Conservation (phyloP, 2,329 filamentous ascomycete genomes). For the Alternaria solani region DNA sequence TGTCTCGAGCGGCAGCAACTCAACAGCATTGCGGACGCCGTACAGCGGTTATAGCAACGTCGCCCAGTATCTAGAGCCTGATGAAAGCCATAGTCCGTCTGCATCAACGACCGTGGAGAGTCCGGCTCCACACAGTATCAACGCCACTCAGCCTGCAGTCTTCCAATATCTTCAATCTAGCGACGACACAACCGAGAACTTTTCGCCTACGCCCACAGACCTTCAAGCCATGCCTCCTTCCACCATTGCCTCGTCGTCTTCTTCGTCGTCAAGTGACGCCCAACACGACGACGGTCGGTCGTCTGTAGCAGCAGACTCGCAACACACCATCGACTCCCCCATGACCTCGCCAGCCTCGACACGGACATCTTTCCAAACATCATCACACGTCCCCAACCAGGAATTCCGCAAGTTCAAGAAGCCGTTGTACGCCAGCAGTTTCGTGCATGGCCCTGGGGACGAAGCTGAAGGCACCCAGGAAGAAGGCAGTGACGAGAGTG, state of each 20-base stretch:
- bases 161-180: constrained; percentile 40
- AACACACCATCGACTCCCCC: constrained; percentile 30
- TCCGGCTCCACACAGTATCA: constrained; percentile 28
- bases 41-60: constrained; percentile 48
- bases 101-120: constrained; percentile 19
- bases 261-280: constrained; percentile 28
- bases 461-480: constrained; percentile 20
- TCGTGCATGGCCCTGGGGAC: constrained; percentile 37
- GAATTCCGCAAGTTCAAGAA: constrained; percentile 32
- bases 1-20: constrained; percentile 56
- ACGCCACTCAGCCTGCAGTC: constrained; percentile 32
- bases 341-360: constrained; percentile 42
- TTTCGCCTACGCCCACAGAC: constrained; percentile 13
- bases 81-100: constrained; percentile 25
- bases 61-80: constrained; percentile 31
- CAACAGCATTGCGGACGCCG: constrained; percentile 56
- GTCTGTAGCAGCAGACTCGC: constrained; percentile 34
- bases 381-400: constrained; percentile 20
- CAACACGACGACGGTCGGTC: constrained; percentile 30
- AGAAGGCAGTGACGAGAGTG: constrained; percentile 18
- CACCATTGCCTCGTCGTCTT: constrained; percentile 33
- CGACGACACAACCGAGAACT: constrained; percentile 18
- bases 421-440: constrained; percentile 45
- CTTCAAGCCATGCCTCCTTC: constrained; percentile 25
- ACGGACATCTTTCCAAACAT: constrained; percentile 21